Evolutionary conservation across 345 rosid species (phyloP).

Genomic region (Eucalyptus albens): DNA sequence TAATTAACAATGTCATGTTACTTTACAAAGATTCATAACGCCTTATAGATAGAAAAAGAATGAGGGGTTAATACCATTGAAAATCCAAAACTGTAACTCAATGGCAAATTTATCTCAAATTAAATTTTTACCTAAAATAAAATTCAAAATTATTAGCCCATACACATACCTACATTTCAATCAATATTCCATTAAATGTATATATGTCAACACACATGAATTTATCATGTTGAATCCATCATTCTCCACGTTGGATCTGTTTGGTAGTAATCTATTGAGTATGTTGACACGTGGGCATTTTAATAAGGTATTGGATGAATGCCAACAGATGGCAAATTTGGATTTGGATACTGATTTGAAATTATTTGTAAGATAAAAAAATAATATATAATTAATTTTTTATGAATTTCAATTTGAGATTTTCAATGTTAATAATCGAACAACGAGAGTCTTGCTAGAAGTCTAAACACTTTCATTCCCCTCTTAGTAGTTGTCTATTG

Average conservation of each 20-base stretch:
- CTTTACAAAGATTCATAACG: neutral
- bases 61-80: neutral
- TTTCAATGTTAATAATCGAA: too few relatives aligned
- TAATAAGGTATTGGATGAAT: neutral
- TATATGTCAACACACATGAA: accelerated
- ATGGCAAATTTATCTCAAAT: neutral
- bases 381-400: neutral
- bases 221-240: accelerated
- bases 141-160: neutral
- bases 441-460: too few relatives aligned
- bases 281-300: accelerated
- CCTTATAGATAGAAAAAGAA: neutral
- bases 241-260: accelerated
- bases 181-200: neutral
- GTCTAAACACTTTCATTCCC: neutral
- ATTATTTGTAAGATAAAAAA: neutral
- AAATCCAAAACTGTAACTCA: neutral
- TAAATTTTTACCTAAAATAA: neutral
- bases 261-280: accelerated
- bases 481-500: neutral
- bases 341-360: neutral
- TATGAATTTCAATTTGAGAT: neutral
- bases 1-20: neutral
- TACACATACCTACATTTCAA: neutral
- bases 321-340: accelerated